Evolutionary conservation across 2,329 filamentous ascomycete species (phyloP).

Genomic region (Hypomyces rosellus): DNA sequence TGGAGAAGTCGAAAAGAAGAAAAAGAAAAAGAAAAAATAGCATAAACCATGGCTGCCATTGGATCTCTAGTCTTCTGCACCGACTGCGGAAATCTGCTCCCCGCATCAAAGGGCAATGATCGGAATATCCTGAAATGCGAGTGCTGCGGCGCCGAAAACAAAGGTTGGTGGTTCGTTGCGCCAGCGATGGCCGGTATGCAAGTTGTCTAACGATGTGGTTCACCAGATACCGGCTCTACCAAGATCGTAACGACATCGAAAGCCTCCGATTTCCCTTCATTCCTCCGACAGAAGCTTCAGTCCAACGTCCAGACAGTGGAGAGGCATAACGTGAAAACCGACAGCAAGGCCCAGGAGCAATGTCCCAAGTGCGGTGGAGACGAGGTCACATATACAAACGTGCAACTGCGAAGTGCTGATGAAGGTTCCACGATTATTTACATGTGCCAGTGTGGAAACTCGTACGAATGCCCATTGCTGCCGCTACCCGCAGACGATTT

Average conservation of each 20-base stretch:
- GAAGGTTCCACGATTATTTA: slow-evolving; percentile 93
- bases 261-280: slow-evolving; percentile 81
- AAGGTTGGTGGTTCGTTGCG: slow-evolving; percentile 49
- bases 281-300: slow-evolving; percentile 72
- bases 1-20: neutral
- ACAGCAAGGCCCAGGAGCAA: slow-evolving; percentile 58
- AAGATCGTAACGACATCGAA: slow-evolving; percentile 80
- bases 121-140: slow-evolving; percentile 76
- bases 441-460: slow-evolving; percentile 78
- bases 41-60: slow-evolving; percentile 67
- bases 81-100: slow-evolving; percentile 85
- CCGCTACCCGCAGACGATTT: neutral
- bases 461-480: slow-evolving; percentile 46
- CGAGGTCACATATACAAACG: slow-evolving; percentile 77
- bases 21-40: slow-evolving; percentile 3
- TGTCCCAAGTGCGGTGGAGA: slow-evolving; percentile 77
- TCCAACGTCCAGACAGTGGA: slow-evolving; percentile 82
- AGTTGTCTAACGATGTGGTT: slow-evolving; percentile 27
- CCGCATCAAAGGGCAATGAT: slow-evolving; percentile 68
- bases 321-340: slow-evolving; percentile 69
- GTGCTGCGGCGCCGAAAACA: slow-evolving; percentile 78
- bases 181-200: neutral
- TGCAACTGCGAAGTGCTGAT: slow-evolving; percentile 86
- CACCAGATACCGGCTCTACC: slow-evolving; percentile 64
- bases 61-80: slow-evolving; percentile 89